phyloP scores from a whole-genome alignment of 306 rosid genomes.

The Canavalia gladiata region DNA sequence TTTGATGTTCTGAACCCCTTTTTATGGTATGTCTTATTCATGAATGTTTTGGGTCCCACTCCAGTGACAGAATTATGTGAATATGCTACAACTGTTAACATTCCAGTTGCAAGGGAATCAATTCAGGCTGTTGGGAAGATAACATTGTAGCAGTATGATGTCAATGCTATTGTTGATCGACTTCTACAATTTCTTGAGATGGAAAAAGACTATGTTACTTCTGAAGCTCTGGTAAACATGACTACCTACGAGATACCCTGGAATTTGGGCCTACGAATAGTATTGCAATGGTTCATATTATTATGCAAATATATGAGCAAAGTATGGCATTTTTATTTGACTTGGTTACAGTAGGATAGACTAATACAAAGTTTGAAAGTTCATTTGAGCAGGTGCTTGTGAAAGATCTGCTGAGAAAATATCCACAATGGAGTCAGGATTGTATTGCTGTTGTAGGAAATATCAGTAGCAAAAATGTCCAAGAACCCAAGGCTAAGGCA shows the following conservation, averaged over 20 bases:
- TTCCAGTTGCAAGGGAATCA: slow-evolving; percentile 99
- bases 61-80: slow-evolving; percentile 99
- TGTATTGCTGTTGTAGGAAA: slow-evolving; percentile 99
- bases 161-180: slow-evolving; percentile 97
- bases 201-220: slow-evolving; percentile 99
- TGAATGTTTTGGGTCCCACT: slow-evolving; percentile 48
- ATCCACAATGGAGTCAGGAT: slow-evolving; percentile 99
- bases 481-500: slow-evolving; percentile 98
- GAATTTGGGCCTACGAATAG: slow-evolving; percentile 29
- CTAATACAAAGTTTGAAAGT: slow-evolving; percentile 50
- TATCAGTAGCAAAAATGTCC: slow-evolving; percentile 97
- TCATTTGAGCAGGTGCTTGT: slow-evolving; percentile 85
- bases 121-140: slow-evolving; percentile 99
- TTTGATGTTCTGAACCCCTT: slow-evolving; percentile 32
- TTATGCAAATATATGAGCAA: slow-evolving; percentile 31
- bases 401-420: slow-evolving; percentile 93
- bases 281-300: slow-evolving; percentile 30
- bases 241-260: slow-evolving; percentile 38
- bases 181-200: slow-evolving; percentile 99
- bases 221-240: slow-evolving; percentile 93
- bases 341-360: slow-evolving; percentile 30
- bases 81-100: slow-evolving; percentile 99
- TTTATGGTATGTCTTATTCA: slow-evolving; percentile 44
- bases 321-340: slow-evolving; percentile 26
- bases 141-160: slow-evolving; percentile 98